Base-by-base conservation (phyloP, 192 early-diverging fungal species). In the Paraglomus occultum region DNA sequence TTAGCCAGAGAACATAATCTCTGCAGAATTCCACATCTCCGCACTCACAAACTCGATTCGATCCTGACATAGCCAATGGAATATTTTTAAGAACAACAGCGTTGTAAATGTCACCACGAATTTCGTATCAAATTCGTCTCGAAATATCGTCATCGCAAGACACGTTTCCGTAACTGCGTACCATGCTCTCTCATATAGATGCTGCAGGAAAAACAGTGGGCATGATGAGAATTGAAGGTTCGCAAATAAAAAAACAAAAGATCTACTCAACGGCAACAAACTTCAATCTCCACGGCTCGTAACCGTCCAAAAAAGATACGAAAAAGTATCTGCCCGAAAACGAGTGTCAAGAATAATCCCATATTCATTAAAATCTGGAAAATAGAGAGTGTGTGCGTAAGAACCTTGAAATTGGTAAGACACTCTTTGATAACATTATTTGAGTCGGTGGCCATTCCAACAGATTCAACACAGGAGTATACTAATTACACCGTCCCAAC, bases 101-200 rank as follows among this genome's bases (percentile, higher is more conserved):
- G 92, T 78, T 2, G 88, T 90, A 78, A 99, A 94, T 38, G 94
- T 82, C 38, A 89, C 79, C 11, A 95, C 80, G 64, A 94, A 96
- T 18, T 79, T 88, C 9, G 90, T 83, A 74, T 97, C 89, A 75
- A 98, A 97, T 76, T 96, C 93, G 76, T 97, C 95, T 44, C 93
- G 84, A 78, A 99, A 94, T 47, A 97, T 89, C 8, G 97, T 96
- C 87, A 97, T 91, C 18, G 95, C 95, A 47, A 99, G 79, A 74
- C 92, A 94, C 5, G 94, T 97, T 75, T 99, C 97, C 44, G 95
- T 97, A 47, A 99, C 89, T 8, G 95, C 93, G 77, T 95, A 93
- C 97, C 97, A 99, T 10, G 94, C 91, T 22, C 91, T 85, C 74
- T 99, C 97, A 72, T 99, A 98, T n/a, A 98, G 80, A 71, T 97